A percentile compares a stretch with the other conserved stretches of the same genome.
Conservation (phyloP, 2,329 filamentous ascomycete genomes). For the Lanzia echinophila region DNA sequence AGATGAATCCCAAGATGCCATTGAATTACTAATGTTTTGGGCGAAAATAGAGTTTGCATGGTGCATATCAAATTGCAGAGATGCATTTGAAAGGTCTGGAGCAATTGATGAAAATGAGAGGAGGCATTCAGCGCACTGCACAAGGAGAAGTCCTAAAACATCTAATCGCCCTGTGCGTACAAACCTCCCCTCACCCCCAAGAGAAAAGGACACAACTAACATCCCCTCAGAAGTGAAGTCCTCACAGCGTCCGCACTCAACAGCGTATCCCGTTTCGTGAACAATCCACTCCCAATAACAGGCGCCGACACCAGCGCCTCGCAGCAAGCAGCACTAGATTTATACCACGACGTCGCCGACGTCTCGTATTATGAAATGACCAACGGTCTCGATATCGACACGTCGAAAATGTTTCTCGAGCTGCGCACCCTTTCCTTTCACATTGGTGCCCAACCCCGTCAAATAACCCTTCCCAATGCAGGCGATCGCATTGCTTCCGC, state of each 20-base stretch:
- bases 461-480: background rate
- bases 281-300: background rate
- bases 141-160: background rate
- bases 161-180: conserved; percentile 2
- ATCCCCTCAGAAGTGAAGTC: background rate
- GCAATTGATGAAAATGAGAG: background rate
- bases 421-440: background rate
- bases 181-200: background rate
- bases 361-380: background rate
- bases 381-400: background rate
- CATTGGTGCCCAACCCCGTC: background rate
- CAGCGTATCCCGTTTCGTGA: background rate
- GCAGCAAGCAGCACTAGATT: too few species aligned
- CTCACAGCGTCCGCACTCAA: background rate
- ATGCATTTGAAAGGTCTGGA: conserved; percentile 4
- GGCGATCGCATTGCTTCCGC: background rate
- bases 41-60: background rate
- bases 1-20: too few species aligned
- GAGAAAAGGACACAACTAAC: background rate
- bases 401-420: conserved; percentile 2
- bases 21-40: too few species aligned
- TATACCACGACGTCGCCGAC: background rate
- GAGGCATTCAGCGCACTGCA: background rate
- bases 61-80: background rate
- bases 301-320: background rate